These are phyloP conservation scores for Fusarium oxysporum DNA, from an alignment of 2,329 filamentous ascomycete species.

Conservation along the genomic window DNA sequence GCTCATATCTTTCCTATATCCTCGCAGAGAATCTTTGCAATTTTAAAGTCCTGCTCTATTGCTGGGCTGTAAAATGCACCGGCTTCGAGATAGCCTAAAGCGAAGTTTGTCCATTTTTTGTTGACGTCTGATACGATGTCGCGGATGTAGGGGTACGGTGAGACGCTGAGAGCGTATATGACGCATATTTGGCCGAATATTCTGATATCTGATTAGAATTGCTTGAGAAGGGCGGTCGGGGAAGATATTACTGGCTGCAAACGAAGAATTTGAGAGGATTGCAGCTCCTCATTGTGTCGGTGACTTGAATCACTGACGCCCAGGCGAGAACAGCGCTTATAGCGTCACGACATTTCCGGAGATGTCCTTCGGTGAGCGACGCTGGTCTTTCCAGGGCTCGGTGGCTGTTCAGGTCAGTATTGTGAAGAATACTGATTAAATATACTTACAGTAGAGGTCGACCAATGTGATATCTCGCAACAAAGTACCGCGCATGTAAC, in stretches of 20 bases:
- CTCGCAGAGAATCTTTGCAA: conserved; percentile 22
- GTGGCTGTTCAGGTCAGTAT: not conserved
- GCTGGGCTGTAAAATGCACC: conserved; percentile 12
- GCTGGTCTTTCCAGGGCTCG: conserved; percentile 24
- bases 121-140: conserved; percentile 19
- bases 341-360: conserved; percentile 29
- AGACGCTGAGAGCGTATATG: conserved; percentile 26
- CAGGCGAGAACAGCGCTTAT: conserved; percentile 18
- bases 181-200: conserved; percentile 33
- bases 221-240: no score
- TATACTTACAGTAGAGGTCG: conserved; percentile 21
- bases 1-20: conserved; percentile 22
- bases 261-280: conserved; percentile 35
- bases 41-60: conserved; percentile 29
- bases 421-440: fast-evolving
- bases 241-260: conserved; percentile 29
- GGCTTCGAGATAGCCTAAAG: conserved; percentile 2
- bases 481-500: conserved; percentile 31
- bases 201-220: not conserved
- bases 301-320: conserved; percentile 23
- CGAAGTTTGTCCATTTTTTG: conserved; percentile 24
- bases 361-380: conserved; percentile 18
- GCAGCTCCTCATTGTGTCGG: conserved; percentile 29
- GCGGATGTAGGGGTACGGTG: conserved; percentile 22
- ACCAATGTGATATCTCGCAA: conserved; percentile 32